A percentile compares a stretch with the other conserved stretches of the same genome.
phyloP scores from a whole-genome alignment of 2,329 filamentous ascomycete genomes.

The Exutisphaerella laricina region DNA sequence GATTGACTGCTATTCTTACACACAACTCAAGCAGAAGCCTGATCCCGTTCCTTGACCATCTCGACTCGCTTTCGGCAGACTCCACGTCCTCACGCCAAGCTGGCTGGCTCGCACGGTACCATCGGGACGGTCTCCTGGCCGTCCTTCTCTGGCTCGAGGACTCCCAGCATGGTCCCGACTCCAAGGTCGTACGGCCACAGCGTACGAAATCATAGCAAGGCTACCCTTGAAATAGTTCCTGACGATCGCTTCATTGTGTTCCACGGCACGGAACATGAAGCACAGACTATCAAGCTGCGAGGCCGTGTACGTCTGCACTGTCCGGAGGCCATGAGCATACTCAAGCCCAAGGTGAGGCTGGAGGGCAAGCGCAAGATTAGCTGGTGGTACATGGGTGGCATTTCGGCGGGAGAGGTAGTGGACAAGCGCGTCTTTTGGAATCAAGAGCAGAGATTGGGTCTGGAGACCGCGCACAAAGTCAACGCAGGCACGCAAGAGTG shows the following conservation, averaged over 20 bases:
- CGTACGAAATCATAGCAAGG: conserved; percentile 22
- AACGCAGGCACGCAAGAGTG: conserved; percentile 47
- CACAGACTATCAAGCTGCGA: conserved; percentile 40
- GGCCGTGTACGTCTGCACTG: conserved; percentile 44
- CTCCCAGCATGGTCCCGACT: conserved; percentile 28
- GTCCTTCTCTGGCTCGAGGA: conserved; percentile 8
- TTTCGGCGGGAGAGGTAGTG: conserved; percentile 37
- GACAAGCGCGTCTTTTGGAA: conserved; percentile 45
- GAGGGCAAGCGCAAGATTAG: conserved; percentile 45
- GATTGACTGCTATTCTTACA: no score
- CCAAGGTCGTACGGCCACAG: conserved; percentile 19
- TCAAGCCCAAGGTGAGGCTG: conserved; percentile 43
- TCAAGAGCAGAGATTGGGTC: conserved; percentile 42
- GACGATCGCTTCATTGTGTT: conserved; percentile 47
- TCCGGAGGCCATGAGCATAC: conserved; percentile 44
- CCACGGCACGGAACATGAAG: conserved; percentile 44
- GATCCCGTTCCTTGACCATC: no score
- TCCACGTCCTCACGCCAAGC: no score
- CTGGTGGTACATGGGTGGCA: conserved; percentile 35
- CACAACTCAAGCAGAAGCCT: no score
- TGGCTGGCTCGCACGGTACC: conserved; percentile 7
- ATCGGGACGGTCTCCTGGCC: conserved; percentile 8
- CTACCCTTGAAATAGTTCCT: conserved; percentile 42
- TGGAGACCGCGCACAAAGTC: conserved; percentile 45
- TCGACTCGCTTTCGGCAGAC: no score